phyloP scores from a whole-genome alignment of 257 asterid genomes.

The Penstemon davidsonii region DNA sequence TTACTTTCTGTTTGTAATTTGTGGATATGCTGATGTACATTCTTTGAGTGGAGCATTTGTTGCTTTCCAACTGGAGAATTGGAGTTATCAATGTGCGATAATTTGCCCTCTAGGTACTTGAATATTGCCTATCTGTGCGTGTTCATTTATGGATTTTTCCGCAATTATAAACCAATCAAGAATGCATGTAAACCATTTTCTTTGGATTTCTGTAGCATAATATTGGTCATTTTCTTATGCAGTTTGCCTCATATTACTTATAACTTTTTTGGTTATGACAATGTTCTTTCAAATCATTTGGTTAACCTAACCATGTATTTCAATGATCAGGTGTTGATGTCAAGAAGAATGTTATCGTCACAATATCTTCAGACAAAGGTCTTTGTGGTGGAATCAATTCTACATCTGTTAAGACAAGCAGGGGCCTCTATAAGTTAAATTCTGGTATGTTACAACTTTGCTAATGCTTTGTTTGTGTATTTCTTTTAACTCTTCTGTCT shows the following conservation, averaged over 20 bases:
- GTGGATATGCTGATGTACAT: neutral
- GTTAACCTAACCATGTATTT: slow-evolving; percentile 11
- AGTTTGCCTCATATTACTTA: neutral
- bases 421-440: slow-evolving; percentile 63
- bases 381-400: slow-evolving; percentile 99
- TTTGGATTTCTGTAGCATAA: neutral
- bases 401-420: slow-evolving; percentile 88
- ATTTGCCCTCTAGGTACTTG: too few species aligned
- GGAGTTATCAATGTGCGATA: neutral
- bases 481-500: slow-evolving; percentile 8
- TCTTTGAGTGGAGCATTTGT: neutral
- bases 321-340: slow-evolving; percentile 74
- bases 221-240: neutral
- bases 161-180: too few species aligned
- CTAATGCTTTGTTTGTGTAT: slow-evolving; percentile 5
- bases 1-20: too few species aligned
- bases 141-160: too few species aligned
- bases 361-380: slow-evolving; percentile 93
- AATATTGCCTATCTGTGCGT: too few species aligned
- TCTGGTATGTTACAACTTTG: slow-evolving; percentile 47
- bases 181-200: too few species aligned
- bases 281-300: neutral
- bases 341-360: slow-evolving; percentile 83
- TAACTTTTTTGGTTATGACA: neutral
- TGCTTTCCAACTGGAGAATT: neutral